These are phyloP conservation scores for Physaria fendleri DNA, from an alignment of 345 rosid genomes.

Conservation along the genomic window DNA sequence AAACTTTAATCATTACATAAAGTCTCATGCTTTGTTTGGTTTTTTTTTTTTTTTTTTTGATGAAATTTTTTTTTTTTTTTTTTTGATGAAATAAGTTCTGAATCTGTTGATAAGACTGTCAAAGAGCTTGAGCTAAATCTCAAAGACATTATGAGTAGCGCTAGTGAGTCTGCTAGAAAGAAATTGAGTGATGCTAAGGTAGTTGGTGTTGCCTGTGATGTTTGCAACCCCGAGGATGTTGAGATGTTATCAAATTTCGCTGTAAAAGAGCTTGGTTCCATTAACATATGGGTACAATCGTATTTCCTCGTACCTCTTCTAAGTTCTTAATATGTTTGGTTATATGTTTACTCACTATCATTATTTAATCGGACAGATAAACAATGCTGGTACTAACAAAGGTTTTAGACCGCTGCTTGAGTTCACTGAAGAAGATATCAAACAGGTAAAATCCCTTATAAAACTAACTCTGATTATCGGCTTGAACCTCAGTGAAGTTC, in stretches of 20 bases:
- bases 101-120: conserved; percentile 67
- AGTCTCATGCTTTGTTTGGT: conserved; percentile 5
- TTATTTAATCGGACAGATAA: conserved; percentile 48
- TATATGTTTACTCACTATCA: not conserved
- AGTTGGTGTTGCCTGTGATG: conserved; percentile 84
- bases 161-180: conserved; percentile 39
- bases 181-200: conserved; percentile 60
- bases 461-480: not conserved
- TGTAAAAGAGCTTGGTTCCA: conserved; percentile 61
- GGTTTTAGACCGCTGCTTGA: conserved; percentile 87
- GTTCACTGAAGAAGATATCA: conserved; percentile 80
- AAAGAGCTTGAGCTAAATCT: conserved; percentile 80
- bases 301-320: not conserved
- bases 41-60: conserved; percentile 9
- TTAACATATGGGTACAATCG: conserved; percentile 71
- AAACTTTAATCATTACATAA: not conserved
- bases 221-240: conserved; percentile 64
- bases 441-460: conserved; percentile 42
- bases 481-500: not conserved
- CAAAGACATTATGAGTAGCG: conserved; percentile 47
- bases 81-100: conserved; percentile 43
- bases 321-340: not conserved
- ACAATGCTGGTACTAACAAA: conserved; percentile 90
- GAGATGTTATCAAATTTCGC: conserved; percentile 68
- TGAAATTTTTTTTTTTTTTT: conserved; percentile 5